phyloP scores from a whole-genome alignment of 352 stramenopile species.

The Thraustochytrium striatum region DNA sequence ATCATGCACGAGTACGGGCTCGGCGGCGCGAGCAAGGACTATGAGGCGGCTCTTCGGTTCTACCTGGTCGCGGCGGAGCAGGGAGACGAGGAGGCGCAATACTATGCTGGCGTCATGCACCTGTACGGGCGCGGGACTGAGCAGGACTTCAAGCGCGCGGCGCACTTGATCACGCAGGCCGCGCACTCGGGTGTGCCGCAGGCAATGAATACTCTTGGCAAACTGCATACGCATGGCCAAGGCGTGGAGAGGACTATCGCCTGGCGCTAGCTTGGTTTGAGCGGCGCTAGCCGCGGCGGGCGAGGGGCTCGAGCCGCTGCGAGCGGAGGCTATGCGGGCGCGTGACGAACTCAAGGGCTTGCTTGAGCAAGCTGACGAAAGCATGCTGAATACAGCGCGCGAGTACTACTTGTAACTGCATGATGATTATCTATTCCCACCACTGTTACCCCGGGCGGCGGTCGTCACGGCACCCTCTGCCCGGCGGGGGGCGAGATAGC shows the following conservation, averaged over 20 bases:
- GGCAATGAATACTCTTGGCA: constrained; percentile 17
- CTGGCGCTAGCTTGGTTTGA: constrained; percentile 22
- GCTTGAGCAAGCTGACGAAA: constrained; percentile 8
- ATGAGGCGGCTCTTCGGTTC: not conserved
- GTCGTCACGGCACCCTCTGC: not conserved
- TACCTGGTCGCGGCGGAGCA: not conserved
- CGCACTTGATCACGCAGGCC: not conserved
- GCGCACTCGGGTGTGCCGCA: not conserved
- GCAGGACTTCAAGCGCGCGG: constrained; percentile 8
- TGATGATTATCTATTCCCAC: not conserved
- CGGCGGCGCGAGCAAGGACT: constrained; percentile 9
- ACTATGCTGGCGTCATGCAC: constrained; percentile 24
- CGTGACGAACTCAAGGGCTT: not conserved
- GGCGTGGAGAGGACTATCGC: constrained; percentile 30
- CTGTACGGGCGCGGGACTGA: constrained; percentile 1
- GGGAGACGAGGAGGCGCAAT: not conserved
- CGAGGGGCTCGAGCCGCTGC: not conserved
- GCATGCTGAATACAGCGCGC: constrained; percentile 7
- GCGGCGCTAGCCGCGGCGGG: not conserved
- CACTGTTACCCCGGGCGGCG: not conserved
- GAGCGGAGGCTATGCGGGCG: not conserved
- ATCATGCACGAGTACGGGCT: constrained; percentile 42
- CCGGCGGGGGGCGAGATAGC: too few relatives aligned
- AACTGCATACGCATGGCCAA: constrained; percentile 20
- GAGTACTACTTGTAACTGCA: not conserved